Conservation (phyloP, 257 asterid species). For the Voacanga thouarsii region DNA sequence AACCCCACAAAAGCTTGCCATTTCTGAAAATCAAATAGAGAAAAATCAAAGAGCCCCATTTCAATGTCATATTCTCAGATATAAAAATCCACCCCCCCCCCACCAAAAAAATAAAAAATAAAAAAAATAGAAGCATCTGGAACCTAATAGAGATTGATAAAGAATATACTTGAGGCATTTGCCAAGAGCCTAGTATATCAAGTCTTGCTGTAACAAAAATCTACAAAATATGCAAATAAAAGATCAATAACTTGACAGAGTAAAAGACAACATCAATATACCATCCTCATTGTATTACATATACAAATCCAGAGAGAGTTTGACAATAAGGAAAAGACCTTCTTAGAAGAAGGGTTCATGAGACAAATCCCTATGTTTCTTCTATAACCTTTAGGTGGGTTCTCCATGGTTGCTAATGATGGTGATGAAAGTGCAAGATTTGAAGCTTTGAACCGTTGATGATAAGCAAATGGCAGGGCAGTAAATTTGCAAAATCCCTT, state of each 20-base stretch:
- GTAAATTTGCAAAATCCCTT: constrained; percentile 29
- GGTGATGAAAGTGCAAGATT: constrained; percentile 22
- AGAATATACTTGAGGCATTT: constrained; percentile 91
- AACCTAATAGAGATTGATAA: background rate
- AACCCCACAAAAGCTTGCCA: background rate
- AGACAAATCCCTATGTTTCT: constrained; percentile 94
- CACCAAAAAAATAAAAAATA: too few species aligned
- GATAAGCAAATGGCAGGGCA: constrained; percentile 20
- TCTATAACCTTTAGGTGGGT: constrained; percentile 80
- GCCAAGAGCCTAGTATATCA: constrained; percentile 92
- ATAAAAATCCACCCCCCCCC: background rate
- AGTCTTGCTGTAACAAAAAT: constrained; percentile 94
- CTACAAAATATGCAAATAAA: constrained; percentile 24
- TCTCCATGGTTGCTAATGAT: constrained; percentile 63
- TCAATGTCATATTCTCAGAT: background rate
- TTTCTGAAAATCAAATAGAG: background rate
- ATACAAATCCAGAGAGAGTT: background rate
- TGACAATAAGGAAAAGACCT: constrained; percentile 26
- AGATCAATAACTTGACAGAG: background rate
- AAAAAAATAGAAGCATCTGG: background rate
- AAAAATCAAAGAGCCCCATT: too few species aligned
- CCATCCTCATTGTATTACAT: constrained; percentile 4
- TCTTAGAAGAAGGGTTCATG: constrained; percentile 58
- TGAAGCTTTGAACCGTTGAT: constrained; percentile 18
- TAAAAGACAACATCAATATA: background rate